Evolutionary conservation across 164 flowering plant species (phyloP).

Genomic region (Nymphaea colorata): DNA sequence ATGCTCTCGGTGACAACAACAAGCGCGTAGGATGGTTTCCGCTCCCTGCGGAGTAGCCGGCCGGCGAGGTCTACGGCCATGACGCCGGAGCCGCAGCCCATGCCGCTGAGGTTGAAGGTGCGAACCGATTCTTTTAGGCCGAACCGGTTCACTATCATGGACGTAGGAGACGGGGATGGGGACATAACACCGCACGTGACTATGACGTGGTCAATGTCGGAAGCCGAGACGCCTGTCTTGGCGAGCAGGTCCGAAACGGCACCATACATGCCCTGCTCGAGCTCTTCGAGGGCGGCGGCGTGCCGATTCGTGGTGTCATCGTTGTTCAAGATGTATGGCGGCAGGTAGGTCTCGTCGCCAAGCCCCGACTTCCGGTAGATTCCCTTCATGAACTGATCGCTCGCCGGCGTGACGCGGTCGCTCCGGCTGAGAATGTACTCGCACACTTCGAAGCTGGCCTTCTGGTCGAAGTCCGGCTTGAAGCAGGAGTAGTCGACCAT

Average conservation of each 20-base stretch:
- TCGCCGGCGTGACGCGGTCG: conserved; percentile 7
- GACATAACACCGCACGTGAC: conserved; percentile 40
- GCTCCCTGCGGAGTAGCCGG: conserved; percentile 15
- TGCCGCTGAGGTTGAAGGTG: conserved; percentile 42
- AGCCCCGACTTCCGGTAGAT: conserved; percentile 44
- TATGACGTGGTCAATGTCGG: conserved; percentile 22
- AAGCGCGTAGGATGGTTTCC: conserved; percentile 21
- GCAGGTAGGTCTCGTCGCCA: conserved; percentile 50
- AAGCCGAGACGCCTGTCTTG: conserved; percentile 23
- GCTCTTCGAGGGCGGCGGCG: conserved; percentile 35
- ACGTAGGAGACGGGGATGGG: conserved; percentile 32
- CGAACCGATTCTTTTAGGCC: conserved; percentile 26
- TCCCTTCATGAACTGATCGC: conserved; percentile 35
- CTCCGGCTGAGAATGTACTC: conserved; percentile 22
- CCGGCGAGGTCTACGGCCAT: conserved; percentile 36
- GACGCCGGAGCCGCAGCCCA: conserved; percentile 53
- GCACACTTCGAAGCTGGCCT: conserved; percentile 20
- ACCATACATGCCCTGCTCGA: conserved; percentile 35
- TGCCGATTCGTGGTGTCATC: conserved; percentile 16
- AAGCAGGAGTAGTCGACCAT: conserved; percentile 39
- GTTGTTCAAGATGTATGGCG: conserved; percentile 34
- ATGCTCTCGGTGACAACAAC: conserved; percentile 45
- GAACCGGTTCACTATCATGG: conserved; percentile 34
- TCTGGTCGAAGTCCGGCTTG: conserved; percentile 30
- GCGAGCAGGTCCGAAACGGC: conserved; percentile 23